phyloP scores from a whole-genome alignment of 495 filamentous ascomycete species.

The Aeminium ludgeri region DNA sequence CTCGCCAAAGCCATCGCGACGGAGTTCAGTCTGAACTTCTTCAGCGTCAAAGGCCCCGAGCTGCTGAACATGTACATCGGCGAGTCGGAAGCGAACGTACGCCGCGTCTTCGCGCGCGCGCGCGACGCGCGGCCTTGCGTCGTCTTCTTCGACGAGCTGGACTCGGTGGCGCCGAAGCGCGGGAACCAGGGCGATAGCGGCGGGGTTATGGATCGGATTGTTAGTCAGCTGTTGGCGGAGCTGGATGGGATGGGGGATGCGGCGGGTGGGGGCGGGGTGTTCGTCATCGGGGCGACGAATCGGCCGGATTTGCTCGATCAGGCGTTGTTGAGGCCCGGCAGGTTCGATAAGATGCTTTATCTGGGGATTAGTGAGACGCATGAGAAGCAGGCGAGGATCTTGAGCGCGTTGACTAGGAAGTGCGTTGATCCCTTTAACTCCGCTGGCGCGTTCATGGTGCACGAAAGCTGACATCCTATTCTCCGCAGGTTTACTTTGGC shows the following conservation, averaged over 20 bases:
- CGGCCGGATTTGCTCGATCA: slow-evolving; percentile 85
- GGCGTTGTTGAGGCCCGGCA: slow-evolving; percentile 73
- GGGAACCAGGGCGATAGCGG: slow-evolving; percentile 97
- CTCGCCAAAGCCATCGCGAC: slow-evolving; percentile 96
- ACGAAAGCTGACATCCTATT: not conserved
- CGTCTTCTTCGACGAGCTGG: slow-evolving; percentile 96
- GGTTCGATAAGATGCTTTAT: slow-evolving; percentile 99
- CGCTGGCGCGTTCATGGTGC: not conserved
- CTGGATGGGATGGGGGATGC: slow-evolving; percentile 95
- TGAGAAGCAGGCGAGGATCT: slow-evolving; percentile 83
- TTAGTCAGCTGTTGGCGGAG: slow-evolving; percentile 86
- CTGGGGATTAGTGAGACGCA: slow-evolving; percentile 92
- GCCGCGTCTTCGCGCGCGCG: slow-evolving; percentile 86
- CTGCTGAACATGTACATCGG: slow-evolving; percentile 99
- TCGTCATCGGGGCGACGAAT: slow-evolving; percentile 95
- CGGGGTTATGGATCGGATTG: slow-evolving; percentile 97
- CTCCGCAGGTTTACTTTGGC: slow-evolving; percentile 56
- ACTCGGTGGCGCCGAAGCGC: slow-evolving; percentile 91
- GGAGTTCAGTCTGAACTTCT: slow-evolving; percentile 97
- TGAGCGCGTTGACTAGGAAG: slow-evolving; percentile 90
- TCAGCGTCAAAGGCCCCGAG: slow-evolving; percentile 95
- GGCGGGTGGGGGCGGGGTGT: slow-evolving; percentile 55
- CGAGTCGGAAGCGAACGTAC: slow-evolving; percentile 94
- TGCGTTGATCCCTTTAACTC: slow-evolving; percentile 27
- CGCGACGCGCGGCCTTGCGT: slow-evolving; percentile 92